These are phyloP conservation scores for Eleusine coracana DNA, from an alignment of 176 grass and related monocot species.

Conservation along the genomic window DNA sequence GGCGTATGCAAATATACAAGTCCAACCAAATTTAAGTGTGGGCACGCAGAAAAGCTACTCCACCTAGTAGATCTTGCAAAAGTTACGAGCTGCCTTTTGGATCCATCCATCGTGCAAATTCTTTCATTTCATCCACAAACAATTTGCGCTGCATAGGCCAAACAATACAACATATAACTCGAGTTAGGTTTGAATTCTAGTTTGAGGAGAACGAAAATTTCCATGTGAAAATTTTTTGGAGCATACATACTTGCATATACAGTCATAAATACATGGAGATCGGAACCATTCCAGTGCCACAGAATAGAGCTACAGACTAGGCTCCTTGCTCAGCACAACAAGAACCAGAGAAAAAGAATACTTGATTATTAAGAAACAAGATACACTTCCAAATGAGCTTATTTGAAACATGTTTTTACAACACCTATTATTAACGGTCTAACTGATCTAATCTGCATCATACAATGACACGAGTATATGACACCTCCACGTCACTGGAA, in stretches of 20 bases:
- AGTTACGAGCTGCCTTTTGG: conserved; percentile 3
- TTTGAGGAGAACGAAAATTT: neutral
- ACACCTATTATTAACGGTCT: conserved; percentile 22
- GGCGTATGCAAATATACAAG: neutral
- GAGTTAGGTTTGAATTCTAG: neutral
- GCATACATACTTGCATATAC: neutral
- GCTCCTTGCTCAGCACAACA: neutral
- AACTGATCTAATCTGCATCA: conserved; percentile 12
- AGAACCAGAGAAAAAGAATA: neutral
- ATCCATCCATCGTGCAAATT: neutral
- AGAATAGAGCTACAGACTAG: neutral
- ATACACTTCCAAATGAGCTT: neutral
- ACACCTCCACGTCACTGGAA: conserved; percentile 16
- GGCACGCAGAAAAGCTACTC: neutral
- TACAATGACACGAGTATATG: conserved; percentile 21
- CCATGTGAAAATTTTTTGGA: neutral
- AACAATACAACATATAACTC: neutral
- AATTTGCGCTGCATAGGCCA: neutral
- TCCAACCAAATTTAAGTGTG: neutral
- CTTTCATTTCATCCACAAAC: neutral
- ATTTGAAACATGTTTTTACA: conserved; percentile 44
- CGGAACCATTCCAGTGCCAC: neutral
- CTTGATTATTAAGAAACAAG: conserved; percentile 5
- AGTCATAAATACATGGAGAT: neutral
- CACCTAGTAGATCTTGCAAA: neutral